Base-by-base conservation (phyloP, 192 early-diverging fungal species). In the Podila clonocystis region DNA sequence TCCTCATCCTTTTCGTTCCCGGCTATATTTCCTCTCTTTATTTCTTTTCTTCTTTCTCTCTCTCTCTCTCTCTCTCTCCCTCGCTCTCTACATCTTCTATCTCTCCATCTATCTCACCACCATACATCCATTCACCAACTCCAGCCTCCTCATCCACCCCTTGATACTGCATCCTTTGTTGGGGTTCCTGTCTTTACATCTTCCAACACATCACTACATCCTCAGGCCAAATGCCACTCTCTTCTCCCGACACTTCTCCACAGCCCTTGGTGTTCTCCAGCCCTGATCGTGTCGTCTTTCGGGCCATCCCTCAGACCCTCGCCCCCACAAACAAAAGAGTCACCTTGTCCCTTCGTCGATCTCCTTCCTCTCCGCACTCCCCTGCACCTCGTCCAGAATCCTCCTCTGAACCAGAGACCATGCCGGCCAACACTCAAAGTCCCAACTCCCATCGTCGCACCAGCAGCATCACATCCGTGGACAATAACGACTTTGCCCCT, bases 271-370 rank as follows among this genome's bases (percentile, higher is more conserved):
- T 73, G 24, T 70, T 73, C 50, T 29, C 77, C 22, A 80, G 70
- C 58, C 70, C 77, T 15, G 77, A 80, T 45, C 77, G 77, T 20
- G 77, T 80, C 48, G 65, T 80, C 62, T 73, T 80, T 48, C 70
- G 77, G 31, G 71, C 77, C 11, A 60, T 80, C 48, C 70, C 77
- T 5, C 77, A 80, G 49, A 59, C 77, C 26, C 70, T 80, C 24
- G 70, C 77, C 22, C 60, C 77, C 57, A 64, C 77, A 59, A 80
- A 80, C 77, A 80, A 80, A 29, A 67, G 66, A 33, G 77, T 80
- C 36, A 80, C 77, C 45, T 66, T 80, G 11, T 80, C 77, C 12
- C 50, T 80, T 20, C 61, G 66, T 28, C 59, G 62, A 63, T 36
- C 75, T 1, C 50, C 73, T 36, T 65, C 70, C 33, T 49, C 63